Evolutionary conservation across 2,329 filamentous ascomycete species (phyloP), one percentile per base, ranked within the genome.

Genomic region (Penicillium aurantiogriseum): DNA sequence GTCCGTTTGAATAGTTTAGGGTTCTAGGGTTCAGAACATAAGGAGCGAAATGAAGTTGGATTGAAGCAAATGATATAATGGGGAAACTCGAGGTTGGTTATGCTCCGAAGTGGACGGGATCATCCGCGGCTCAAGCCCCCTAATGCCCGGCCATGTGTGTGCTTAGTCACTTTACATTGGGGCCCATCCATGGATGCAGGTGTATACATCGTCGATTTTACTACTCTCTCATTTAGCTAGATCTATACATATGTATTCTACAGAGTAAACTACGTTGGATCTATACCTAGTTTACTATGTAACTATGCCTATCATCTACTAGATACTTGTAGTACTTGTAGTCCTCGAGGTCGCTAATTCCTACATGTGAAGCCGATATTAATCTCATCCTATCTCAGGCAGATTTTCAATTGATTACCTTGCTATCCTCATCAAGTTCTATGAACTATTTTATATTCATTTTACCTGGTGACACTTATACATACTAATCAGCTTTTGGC

Each of bases 11-110:
- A 33, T 48, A 7, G 44, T 56, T 15, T 47, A 49, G 27, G 21
- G 23, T 62, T 60, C 61, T 42, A 36, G 54, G 23, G n/a, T 21
- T 42, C 33, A 58, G 51, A 47, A 54, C 63, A 67, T 67, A 66
- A 61, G 62, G 63, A 67, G 51, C 29, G 63, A 48, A 65, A 59
- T 27, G 43, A 53, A 62, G 65, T 66, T 63, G 54, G 59, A 60
- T 60, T 33, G 38, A 33, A 35, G 40, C 17, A 35, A 51, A 42
- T 25, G 46, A 48, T 56, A 51, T 40, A 45, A 43, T 19, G 7
- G 31, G 19, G 29, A 31, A 23, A n/a, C 21, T 39, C 47, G 25
- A 39, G 15, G 33, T 39, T 43, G 33, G 17, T 17, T 33, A 31
- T 33, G 13, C 29, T 38, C 35, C 21, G 7, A 42, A 47, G 46